Base-by-base conservation (phyloP, 768 basidiomycete genomes). In the Rhodosporidiobolus sp. region DNA sequence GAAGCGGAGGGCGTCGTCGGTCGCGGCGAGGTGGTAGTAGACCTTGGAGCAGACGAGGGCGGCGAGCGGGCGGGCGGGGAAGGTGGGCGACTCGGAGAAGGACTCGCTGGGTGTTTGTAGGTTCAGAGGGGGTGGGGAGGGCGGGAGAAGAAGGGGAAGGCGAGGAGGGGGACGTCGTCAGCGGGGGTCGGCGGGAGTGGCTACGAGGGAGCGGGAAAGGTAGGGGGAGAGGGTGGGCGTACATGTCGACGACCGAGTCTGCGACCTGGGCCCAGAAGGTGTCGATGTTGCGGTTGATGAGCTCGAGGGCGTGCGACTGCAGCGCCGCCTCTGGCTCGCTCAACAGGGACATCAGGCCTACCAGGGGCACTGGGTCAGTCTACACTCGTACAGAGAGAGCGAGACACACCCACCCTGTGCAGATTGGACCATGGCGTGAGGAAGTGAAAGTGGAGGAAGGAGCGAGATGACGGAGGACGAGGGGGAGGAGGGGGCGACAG, bases 251-350 rank as follows among this genome's bases (percentile, higher is more conserved):
- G 78, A 97, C 89, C 80, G 91, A 88, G 82, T 99, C 96, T 77
- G 92, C 94, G 79, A 98, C 95, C 85, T 99, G 96, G 58, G 95
- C 90, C 96, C 96, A 99, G 82, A 97, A 98, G 78, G 91, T 89
- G 50, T 94, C 88, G 12, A 98, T 92, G 56, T 97, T 86, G 56
- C 86, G 83, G 78, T 88, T 90, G 64, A 99, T 85, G 56, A 89
- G 86, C 61, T 87, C 87, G 77, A 99, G 87, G 32, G 96, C 96
- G 85, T 96, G 90, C 78, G 91, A 88, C 79, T 94, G 92, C 80
- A 98, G 89, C 53, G 89, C 83, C 35, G 88, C 85, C 75, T 94
- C 91, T 58, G 83, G 90, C 82, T 99, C 96, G 52, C 88, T 87
- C 24, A 99, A 87, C 46, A 99, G 85, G 35, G 93, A 92, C 76